These are phyloP conservation scores for Leccinum barrowsii DNA, from an alignment of 768 basidiomycete species.

Conservation along the genomic window DNA sequence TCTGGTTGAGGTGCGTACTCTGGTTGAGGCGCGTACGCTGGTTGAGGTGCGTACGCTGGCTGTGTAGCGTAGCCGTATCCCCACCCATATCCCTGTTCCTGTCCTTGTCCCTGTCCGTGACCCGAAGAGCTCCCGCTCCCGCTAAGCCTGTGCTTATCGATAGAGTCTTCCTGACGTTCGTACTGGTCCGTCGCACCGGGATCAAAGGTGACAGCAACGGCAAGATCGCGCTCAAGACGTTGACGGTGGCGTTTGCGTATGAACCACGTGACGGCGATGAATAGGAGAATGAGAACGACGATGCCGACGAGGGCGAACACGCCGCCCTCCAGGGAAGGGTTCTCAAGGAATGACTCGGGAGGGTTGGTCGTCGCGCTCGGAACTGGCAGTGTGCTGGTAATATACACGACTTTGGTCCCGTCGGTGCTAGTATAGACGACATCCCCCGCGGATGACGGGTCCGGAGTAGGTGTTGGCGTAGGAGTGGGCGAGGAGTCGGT, in stretches of 20 bases:
- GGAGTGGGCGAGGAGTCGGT: constrained; percentile 6
- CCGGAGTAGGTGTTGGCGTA: constrained; percentile 15
- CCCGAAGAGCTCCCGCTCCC: constrained; percentile 25
- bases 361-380: constrained; percentile 21
- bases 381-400: constrained; percentile 30
- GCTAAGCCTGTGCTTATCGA: constrained; percentile 18
- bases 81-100: constrained; percentile 8
- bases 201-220: constrained; percentile 54
- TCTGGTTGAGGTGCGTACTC: constrained; percentile 15
- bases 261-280: constrained; percentile 42
- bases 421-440: constrained; percentile 23
- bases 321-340: constrained; percentile 60
- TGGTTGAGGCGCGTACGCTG: constrained; percentile 13
- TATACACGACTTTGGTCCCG: constrained; percentile 25
- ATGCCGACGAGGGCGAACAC: constrained; percentile 55
- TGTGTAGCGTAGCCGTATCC: constrained; percentile 17
- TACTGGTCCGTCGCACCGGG: constrained; percentile 30
- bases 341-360: constrained; percentile 51
- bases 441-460: constrained; percentile 15
- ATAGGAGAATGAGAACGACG: constrained; percentile 42
- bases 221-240: constrained; percentile 30
- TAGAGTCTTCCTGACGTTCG: constrained; percentile 18
- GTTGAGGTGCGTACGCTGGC: constrained; percentile 15
- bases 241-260: constrained; percentile 48
- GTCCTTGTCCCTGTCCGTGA: constrained; percentile 1